Evolutionary conservation across 108 stramenopile species (phyloP), one percentile per base, ranked within the genome.

Genomic region (Chaetoceros muelleri): DNA sequence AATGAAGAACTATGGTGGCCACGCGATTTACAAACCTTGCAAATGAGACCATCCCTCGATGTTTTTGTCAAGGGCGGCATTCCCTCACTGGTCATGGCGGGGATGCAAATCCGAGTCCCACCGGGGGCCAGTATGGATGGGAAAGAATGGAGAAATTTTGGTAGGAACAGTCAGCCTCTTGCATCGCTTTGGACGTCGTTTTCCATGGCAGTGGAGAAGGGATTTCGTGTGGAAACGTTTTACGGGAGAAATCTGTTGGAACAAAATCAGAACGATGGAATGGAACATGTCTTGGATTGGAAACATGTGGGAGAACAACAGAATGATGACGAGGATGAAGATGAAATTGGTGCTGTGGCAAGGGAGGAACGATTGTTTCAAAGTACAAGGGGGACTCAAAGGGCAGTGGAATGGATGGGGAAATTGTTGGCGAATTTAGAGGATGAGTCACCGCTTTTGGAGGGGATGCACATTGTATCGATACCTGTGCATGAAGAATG

Each of bases 401-500:
- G 49, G 17, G 59, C 64, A 7, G 29, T 76, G 62, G 46, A 65
- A 23, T 52, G 48, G 31, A 50, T 69, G 30, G 75, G 67, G 0
- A 55, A 26, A n/a, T 76, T 76, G 18, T 24, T 69, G 10, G 62
- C 58, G 18, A 63, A 58, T 20, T 21, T 72, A 46, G 71, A 72
- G 23, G 17, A 56, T 1, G n/a, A 29, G 3, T 69, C 71, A 2
- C 67, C 75, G 18, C 10, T 75, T 19, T 30, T 54, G 0, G 46
- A 48, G 18, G 74, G 74, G 2, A 71, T 75, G 66, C 74, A 75
- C 28, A 70, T 75, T 28, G 66, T 68, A 22, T 68, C 70, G 0
- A 18, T 53, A 26, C 53, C 17, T 52, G 1, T 30, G 81, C 78
- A 75, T 90, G 81, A 96, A 95, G 65, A 93, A 89, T 61, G 96